These are phyloP conservation scores for Metschnikowia similis DNA, from an alignment of 805 yeast genomes.

Conservation along the genomic window DNA sequence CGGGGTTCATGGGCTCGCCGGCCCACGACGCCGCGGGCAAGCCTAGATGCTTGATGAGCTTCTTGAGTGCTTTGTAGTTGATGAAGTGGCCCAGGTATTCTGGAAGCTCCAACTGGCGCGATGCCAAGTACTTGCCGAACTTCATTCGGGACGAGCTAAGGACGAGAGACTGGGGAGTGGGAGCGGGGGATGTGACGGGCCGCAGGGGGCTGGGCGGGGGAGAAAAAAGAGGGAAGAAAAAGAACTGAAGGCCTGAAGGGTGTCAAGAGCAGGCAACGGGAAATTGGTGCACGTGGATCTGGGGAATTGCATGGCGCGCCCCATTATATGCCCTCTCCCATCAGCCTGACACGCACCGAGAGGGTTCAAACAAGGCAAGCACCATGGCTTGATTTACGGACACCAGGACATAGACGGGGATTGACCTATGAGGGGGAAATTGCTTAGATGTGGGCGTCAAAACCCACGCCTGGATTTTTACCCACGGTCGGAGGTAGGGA, in stretches of 20 bases:
- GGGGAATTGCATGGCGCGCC: conserved; percentile 3
- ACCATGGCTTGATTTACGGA: no score
- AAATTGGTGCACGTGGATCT: conserved; percentile 5
- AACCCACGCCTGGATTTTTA: no score
- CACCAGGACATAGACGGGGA: no score
- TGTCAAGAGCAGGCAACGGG: not conserved
- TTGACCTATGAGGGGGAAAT: no score
- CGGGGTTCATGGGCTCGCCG: conserved; percentile 19
- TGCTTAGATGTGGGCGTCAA: no score
- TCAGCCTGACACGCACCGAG: not conserved
- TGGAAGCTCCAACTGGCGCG: conserved; percentile 90
- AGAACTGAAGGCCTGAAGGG: no score
- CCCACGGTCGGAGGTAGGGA: no score
- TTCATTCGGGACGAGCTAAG: conserved; percentile 47
- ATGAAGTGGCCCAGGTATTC: conserved; percentile 93
- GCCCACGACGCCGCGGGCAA: conserved; percentile 29
- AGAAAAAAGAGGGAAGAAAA: no score
- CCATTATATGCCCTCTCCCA: not conserved
- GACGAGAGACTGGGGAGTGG: no score
- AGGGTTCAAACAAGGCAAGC: no score
- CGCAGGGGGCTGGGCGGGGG: no score
- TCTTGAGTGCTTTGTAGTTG: conserved; percentile 89
- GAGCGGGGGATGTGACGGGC: no score
- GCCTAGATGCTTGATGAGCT: conserved; percentile 80
- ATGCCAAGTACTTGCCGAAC: conserved; percentile 92